phyloP scores from a whole-genome alignment of 768 basidiomycete species.

The Pseudohyphozyma bogoriensis region DNA sequence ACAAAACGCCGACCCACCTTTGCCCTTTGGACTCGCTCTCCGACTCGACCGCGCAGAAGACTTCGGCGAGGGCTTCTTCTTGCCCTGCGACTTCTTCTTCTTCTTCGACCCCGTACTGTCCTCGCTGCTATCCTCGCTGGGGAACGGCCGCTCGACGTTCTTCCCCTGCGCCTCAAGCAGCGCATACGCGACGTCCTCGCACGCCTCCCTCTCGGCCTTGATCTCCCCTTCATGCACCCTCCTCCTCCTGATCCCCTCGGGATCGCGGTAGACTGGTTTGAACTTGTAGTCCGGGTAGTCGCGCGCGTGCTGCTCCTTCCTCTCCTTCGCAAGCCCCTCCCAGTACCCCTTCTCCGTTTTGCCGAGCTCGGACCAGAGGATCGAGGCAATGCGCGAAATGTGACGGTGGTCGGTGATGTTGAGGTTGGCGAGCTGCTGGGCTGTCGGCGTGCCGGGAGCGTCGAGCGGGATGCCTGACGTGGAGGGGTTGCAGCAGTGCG shows the following conservation, averaged over 20 bases:
- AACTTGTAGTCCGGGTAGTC: constrained; percentile 33
- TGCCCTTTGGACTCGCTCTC: too few relatives aligned
- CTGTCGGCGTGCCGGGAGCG: constrained; percentile 19
- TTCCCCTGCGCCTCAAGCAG: constrained; percentile 3
- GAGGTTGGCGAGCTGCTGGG: constrained; percentile 23
- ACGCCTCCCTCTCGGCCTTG: constrained; percentile 7
- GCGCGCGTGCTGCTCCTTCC: constrained; percentile 30
- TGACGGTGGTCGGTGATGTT: constrained; percentile 27
- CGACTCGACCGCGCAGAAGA: neutral
- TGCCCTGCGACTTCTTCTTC: neutral
- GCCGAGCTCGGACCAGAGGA: constrained; percentile 28
- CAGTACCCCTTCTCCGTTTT: constrained; percentile 28
- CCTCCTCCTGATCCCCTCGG: too few relatives aligned
- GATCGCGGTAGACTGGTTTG: constrained; percentile 16
- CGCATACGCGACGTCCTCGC: constrained; percentile 16
- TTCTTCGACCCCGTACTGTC: neutral
- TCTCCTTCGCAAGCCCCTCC: constrained; percentile 23
- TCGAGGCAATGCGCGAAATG: constrained; percentile 30
- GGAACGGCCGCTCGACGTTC: too few relatives aligned
- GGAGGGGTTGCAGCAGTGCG: constrained; percentile 18
- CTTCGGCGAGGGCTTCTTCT: too few relatives aligned
- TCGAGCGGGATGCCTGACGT: neutral
- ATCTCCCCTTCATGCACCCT: neutral
- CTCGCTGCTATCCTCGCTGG: neutral
- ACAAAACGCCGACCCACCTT: too few relatives aligned